These are phyloP conservation scores for Tricholoma flavovirens DNA, from an alignment of 768 basidiomycete genomes.

Conservation along the genomic window DNA sequence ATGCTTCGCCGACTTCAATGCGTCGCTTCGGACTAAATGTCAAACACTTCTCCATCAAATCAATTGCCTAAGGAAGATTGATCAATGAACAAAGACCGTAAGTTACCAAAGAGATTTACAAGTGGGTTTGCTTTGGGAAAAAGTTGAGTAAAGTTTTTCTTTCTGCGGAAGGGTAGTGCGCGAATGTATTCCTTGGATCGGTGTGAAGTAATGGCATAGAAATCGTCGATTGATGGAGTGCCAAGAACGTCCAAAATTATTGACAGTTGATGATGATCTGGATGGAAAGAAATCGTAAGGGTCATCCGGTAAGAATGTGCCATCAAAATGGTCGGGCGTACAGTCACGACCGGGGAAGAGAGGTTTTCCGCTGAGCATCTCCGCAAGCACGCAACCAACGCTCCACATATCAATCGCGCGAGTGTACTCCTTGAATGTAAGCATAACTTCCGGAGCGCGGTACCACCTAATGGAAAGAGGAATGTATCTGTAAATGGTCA, in stretches of 20 bases:
- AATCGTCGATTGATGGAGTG: conserved; percentile 86
- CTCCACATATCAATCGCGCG: conserved; percentile 84
- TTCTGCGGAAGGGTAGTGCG: conserved; percentile 81
- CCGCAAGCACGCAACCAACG: conserved; percentile 82
- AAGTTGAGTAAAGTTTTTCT: conserved; percentile 60
- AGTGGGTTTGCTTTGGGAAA: conserved; percentile 73
- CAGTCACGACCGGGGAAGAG: conserved; percentile 95
- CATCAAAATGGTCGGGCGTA: conserved; percentile 30
- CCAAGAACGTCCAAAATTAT: conserved; percentile 95
- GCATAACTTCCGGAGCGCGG: conserved; percentile 96
- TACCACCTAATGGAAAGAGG: conserved; percentile 66
- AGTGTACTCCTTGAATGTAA: conserved; percentile 95
- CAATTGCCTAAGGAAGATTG: conserved; percentile 46
- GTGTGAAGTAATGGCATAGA: conserved; percentile 83
- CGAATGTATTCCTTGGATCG: conserved; percentile 83
- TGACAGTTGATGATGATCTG: conserved; percentile 90
- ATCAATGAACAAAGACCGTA: background rate
- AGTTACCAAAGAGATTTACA: conserved; percentile 26
- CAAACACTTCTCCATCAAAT: conserved; percentile 73
- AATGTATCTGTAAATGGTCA: too few relatives aligned
- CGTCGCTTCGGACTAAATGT: conserved; percentile 85
- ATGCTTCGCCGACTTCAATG: conserved; percentile 81
- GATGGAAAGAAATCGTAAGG: conserved; percentile 1
- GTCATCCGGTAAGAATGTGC: background rate
- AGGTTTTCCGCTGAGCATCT: conserved; percentile 89